Conservation (phyloP, 345 rosid genomes). For the Pugionium cornutum region DNA sequence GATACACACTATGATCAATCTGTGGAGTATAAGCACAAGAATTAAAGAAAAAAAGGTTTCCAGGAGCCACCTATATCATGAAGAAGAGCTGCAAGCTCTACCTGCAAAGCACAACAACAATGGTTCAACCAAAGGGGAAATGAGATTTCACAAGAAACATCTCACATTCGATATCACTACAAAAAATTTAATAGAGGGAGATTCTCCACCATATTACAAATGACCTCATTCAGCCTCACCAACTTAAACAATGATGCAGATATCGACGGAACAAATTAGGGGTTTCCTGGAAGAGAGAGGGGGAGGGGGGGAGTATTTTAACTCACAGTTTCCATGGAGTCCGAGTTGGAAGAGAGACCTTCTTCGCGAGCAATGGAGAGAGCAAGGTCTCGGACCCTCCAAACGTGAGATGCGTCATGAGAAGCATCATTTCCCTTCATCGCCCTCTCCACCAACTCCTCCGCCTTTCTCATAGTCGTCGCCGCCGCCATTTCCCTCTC, state of each 20-base stretch:
- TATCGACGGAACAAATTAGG: not conserved
- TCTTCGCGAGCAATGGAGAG: constrained; percentile 79
- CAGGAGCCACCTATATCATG: constrained; percentile 64
- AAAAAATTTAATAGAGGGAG: not conserved
- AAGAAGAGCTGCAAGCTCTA: constrained; percentile 87
- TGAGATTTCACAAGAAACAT: not conserved
- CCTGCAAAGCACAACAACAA: constrained; percentile 46
- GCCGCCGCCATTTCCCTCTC: not conserved
- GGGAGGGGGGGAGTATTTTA: not conserved
- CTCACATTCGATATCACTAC: constrained; percentile 2
- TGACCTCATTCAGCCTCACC: constrained; percentile 1
- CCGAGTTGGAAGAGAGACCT: constrained; percentile 69
- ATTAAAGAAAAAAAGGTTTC: not conserved
- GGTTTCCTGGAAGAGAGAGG: not conserved
- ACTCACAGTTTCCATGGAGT: constrained; percentile 74
- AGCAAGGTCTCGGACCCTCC: constrained; percentile 83
- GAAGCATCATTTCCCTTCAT: constrained; percentile 89
- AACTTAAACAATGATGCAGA: not conserved
- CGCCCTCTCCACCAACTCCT: constrained; percentile 53
- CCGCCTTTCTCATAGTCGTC: constrained; percentile 49
- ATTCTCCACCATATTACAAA: not conserved
- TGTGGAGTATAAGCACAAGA: constrained; percentile 6
- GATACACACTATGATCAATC: not conserved
- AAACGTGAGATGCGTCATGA: constrained; percentile 73
- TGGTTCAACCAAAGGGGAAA: not conserved